These are phyloP conservation scores for Tricholoma saponaceum DNA, from an alignment of 768 basidiomycete species.

Conservation along the genomic window DNA sequence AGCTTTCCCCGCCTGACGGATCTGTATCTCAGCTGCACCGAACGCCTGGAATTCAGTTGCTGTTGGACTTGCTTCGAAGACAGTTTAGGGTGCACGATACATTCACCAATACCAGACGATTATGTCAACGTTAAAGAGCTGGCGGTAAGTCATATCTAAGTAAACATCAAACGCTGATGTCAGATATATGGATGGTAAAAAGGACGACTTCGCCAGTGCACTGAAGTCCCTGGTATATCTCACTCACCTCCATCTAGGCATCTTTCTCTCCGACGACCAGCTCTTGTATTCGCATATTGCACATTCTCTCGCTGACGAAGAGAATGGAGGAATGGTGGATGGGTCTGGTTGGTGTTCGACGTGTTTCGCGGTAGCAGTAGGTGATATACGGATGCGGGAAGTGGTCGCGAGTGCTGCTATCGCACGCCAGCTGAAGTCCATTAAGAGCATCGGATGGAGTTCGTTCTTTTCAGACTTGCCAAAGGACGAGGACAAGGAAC, in stretches of 20 bases:
- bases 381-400: conserved; percentile 38
- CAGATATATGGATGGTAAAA: background rate
- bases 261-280: conserved; percentile 56
- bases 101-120: conserved; percentile 60
- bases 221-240: conserved; percentile 44
- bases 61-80: conserved; percentile 68
- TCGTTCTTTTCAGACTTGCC: conserved; percentile 34
- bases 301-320: conserved; percentile 32
- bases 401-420: conserved; percentile 43
- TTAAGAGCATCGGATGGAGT: conserved; percentile 49
- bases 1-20: conserved; percentile 41
- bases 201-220: conserved; percentile 42
- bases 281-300: conserved; percentile 44
- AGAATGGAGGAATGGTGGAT: conserved; percentile 19
- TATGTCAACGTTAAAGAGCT: conserved; percentile 39
- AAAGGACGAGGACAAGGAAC: conserved; percentile 8
- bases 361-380: conserved; percentile 25
- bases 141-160: conserved; percentile 41
- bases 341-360: conserved; percentile 32
- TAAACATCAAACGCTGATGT: background rate
- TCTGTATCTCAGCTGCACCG: conserved; percentile 56
- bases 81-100: conserved; percentile 44
- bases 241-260: conserved; percentile 50
- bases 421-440: conserved; percentile 37
- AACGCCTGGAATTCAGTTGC: conserved; percentile 52